These are phyloP conservation scores for Grosmannia penicillata DNA, from an alignment of 2,329 filamentous ascomycete genomes.

Conservation along the genomic window DNA sequence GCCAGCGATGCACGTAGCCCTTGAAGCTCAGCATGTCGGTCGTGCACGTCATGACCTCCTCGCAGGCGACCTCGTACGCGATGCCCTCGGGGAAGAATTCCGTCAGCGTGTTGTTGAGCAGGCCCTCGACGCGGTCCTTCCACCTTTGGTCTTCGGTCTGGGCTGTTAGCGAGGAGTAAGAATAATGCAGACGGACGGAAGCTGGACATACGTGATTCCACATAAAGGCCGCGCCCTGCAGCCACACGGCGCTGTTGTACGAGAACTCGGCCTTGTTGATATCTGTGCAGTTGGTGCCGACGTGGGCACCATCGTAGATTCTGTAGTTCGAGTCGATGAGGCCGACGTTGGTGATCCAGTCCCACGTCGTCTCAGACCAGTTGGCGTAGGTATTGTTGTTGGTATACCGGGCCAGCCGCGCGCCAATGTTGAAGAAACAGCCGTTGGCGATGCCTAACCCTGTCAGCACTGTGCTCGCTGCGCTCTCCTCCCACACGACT, in stretches of 20 bases:
- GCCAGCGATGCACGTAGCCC: constrained; percentile 36
- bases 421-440: constrained; percentile 33
- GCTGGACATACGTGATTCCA: constrained; percentile 31
- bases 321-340: constrained; percentile 40
- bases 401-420: constrained; percentile 48
- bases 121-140: constrained; percentile 29
- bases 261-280: constrained; percentile 39
- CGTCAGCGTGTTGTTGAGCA: constrained; percentile 25
- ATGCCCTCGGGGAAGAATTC: constrained; percentile 31
- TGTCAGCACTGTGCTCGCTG: neutral
- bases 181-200: neutral
- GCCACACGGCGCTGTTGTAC: constrained; percentile 37
- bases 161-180: neutral
- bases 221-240: constrained; percentile 42
- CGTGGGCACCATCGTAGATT: constrained; percentile 42
- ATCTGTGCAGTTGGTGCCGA: constrained; percentile 33
- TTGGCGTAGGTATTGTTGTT: constrained; percentile 38
- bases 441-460: constrained; percentile 25
- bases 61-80: constrained; percentile 43
- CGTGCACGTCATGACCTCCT: constrained; percentile 33
- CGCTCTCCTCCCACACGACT: neutral
- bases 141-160: constrained; percentile 17
- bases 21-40: constrained; percentile 46
- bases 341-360: constrained; percentile 36
- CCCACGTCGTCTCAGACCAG: constrained; percentile 39